phyloP scores from a whole-genome alignment of 371 early-diverging fungal species.

The Mucor racemosus region DNA sequence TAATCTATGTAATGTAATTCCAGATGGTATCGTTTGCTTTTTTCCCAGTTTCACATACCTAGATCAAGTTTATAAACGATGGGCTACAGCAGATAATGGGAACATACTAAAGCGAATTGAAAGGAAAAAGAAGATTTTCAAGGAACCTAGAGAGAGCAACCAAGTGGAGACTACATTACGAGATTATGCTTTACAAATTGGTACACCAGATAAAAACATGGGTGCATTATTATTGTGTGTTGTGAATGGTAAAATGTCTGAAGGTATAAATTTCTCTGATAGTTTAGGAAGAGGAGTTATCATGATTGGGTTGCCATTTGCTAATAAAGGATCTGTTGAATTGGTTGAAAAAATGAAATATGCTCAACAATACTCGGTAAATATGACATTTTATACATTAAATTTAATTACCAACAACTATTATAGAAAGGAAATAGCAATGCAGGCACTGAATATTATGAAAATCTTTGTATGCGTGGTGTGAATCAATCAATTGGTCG shows the following conservation, averaged over 20 bases:
- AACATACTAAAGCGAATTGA: constrained; percentile 51
- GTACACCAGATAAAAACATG: constrained; percentile 29
- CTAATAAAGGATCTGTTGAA: constrained; percentile 73
- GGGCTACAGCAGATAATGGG: constrained; percentile 47
- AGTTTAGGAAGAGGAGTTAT: constrained; percentile 84
- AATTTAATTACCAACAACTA: background rate
- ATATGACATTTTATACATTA: background rate
- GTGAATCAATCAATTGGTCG: constrained; percentile 98
- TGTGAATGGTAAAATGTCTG: constrained; percentile 96
- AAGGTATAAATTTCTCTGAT: constrained; percentile 97
- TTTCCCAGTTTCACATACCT: constrained; percentile 92
- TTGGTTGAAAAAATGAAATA: constrained; percentile 81
- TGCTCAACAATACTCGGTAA: constrained; percentile 42
- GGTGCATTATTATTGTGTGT: constrained; percentile 94
- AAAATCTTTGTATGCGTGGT: constrained; percentile 93
- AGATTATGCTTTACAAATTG: constrained; percentile 63
- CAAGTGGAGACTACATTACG: constrained; percentile 64
- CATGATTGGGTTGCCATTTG: constrained; percentile 91
- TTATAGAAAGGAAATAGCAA: constrained; percentile 8
- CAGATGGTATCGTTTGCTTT: constrained; percentile 94
- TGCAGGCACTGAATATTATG: constrained; percentile 80
- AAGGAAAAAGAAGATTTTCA: constrained; percentile 70
- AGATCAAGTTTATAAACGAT: constrained; percentile 65
- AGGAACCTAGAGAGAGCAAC: constrained; percentile 68
- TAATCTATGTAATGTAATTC: constrained; percentile 82